Evolutionary conservation across 2,329 filamentous ascomycete genomes (phyloP).

Genomic region (Ascosphaera acerosa): DNA sequence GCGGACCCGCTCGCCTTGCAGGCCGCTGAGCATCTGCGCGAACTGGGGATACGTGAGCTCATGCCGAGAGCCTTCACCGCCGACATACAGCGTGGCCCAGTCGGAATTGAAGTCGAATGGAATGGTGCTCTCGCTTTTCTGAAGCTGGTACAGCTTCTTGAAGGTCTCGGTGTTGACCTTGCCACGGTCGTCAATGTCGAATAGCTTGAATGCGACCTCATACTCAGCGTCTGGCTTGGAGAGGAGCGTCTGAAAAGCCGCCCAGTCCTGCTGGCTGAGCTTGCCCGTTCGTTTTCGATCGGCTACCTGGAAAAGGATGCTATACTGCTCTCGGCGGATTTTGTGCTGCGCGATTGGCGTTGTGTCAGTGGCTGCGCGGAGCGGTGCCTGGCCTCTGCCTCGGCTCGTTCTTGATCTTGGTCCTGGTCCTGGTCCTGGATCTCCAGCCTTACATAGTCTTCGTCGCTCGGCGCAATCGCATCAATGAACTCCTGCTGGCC

Average conservation of each 20-base stretch:
- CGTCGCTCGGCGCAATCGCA: constrained; percentile 60
- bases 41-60: constrained; percentile 90
- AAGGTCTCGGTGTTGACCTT: constrained; percentile 78
- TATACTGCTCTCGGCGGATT: constrained; percentile 88
- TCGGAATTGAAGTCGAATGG: constrained; percentile 95
- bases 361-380: no score
- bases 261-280: constrained; percentile 66
- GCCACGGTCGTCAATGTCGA: constrained; percentile 65
- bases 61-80: constrained; percentile 65
- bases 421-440: neutral
- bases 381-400: constrained; percentile 1
- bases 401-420: neutral
- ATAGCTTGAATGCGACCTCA: constrained; percentile 91
- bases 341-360: constrained; percentile 43
- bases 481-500: constrained; percentile 68
- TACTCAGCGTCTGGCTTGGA: constrained; percentile 92
- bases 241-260: constrained; percentile 78
- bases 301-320: constrained; percentile 75
- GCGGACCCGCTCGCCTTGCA: constrained; percentile 86
- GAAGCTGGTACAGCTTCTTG: constrained; percentile 58
- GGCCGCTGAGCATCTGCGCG: constrained; percentile 85
- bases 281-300: constrained; percentile 51
- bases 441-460: constrained; percentile 59
- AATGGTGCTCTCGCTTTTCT: constrained; percentile 63
- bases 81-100: constrained; percentile 88